Base-by-base conservation (phyloP, 2,329 filamentous ascomycete species). In the Lasiodiplodia hormozganensis region DNA sequence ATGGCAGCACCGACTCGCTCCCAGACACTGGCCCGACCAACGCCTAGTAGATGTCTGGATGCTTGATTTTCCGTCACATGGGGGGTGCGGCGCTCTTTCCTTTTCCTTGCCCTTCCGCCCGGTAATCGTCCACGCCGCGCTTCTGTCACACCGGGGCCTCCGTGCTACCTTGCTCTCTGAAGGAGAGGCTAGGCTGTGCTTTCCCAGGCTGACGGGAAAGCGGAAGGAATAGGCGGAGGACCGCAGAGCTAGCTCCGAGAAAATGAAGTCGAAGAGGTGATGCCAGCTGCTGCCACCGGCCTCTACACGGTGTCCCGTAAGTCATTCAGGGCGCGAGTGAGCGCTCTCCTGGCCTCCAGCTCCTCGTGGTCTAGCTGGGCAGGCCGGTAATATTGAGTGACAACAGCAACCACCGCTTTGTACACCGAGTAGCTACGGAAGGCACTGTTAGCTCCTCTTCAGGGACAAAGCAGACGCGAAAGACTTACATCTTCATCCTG, bases 331-430 rank as follows among this genome's bases (percentile, higher is more conserved):
- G 80, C 79, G 36, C 72, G 73, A 6, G 77, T 81, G 62, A 85
- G 71, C 23, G 76, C 76, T 53, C 80, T 79, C 28, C 83, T 78
- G 1, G 82, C 81, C 56, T 79, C 78, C 23, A 83, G 71, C 70
- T 85, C 83, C 62, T 81, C 76, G 18, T 75, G 76, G 40, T 75
- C 77, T 23, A 77, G 73, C 28, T 77, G 76, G 23, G 25, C n/a
- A 28, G 82, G 79, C 23, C 83, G 77, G 73, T 83, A 84, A 70
- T 82, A 80, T 62, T 81, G 78, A 65, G 79, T 74, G 18, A 84
- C 80, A 28, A 85, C 77, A 6, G 77, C 75, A 16, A 83, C 72
- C 12, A 80, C 73, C 0, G 82, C 75, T 67, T 83, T 77, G 72
- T 85, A 85, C 51, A 79, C 73, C 5, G 78, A 74, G 71, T 85